Base-by-base conservation (phyloP, 1,284 basidiomycete species). In the Pholiota adiposa region DNA sequence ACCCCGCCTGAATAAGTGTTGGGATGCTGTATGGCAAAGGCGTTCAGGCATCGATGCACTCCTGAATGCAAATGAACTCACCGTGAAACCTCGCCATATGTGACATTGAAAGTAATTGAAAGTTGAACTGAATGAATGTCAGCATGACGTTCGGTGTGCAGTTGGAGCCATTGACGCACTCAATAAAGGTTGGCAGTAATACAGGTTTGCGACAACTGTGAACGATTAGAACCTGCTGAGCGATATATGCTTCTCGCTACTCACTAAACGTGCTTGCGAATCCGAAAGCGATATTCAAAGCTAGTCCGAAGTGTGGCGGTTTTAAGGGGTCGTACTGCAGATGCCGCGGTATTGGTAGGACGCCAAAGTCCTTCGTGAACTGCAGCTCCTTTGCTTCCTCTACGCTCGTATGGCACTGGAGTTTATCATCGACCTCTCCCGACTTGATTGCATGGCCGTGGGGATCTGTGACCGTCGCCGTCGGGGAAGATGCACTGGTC, bases 101-200 rank as follows among this genome's bases (percentile, higher is more conserved):
- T 72, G 3, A 88, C 86, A 48, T 75, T 65, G 62, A 90, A 89
- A 3, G 83, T 75, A 29, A 79, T 65, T 0, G 85, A 79, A 34
- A 86, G 73, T 63, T 85, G 75, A 40, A 88, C 84, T 89, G 34
- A 18, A 31, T 31, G 4, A 18, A 41, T 18, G 33, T 62, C 33
- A 54, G 43, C 7, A 19, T 44, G 23, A 43, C 16, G 18, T 44
- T 21, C 16, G 56, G n/a, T n/a, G n/a, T n/a, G n/a, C n/a, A n/a
- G n/a, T n/a, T n/a, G n/a, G 27, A 53, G 41, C 7, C 50, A n/a
- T 31, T 56, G 19, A 56, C 83, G 53, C 71, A 83, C 90, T 87
- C 14, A 92, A 73, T 60, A 92, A 72, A 0, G 90, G 89, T 71
- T 89, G 90, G 60, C 86, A 86, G 63, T 91, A 92, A 67, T 90